Evolutionary conservation across 23 red algal genomes (phyloP), one percentile per base, ranked within the genome.

Genomic region (Gracilaria gracilis): DNA sequence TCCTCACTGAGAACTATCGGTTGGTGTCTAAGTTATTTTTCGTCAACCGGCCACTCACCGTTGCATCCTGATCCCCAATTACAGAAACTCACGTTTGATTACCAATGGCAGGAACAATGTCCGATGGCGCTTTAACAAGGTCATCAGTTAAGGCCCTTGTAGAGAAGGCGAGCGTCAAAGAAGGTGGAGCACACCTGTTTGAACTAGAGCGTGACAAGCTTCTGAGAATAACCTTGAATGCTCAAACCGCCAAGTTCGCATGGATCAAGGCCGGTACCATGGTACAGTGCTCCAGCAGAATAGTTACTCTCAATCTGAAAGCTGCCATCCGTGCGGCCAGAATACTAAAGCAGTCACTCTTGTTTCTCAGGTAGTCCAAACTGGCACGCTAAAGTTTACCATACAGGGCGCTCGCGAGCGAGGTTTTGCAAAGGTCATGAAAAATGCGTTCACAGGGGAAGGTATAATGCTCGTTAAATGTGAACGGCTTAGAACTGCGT

Each of bases 141-240:
- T 55, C 16, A 19, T 55, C 51, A 15, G 8, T 55, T 17, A 15
- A 55, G 51, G 51, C 51, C 9, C 51, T 55, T 55, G 51, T 15
- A 6, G 51, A 6, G 1, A 15, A 20, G 16, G 51, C 11, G 16
- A 55, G 51, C 66, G 66, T 36, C 16, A 36, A 72, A 19, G 11
- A 42, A 55, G 16, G 1, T 15, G 51, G 51, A 55, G 19, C 51
- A 55, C 14, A 20, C 35, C 49, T 79, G 31, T 79, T 79, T 55
- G 74, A 79, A 55, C 20, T 79, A 31, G 74, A 79, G 74, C 74
- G 74, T 17, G 31, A 36, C 20, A 79, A 79, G 31, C 74, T 79
- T 24, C 37, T 79, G 16, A 9, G 49, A 5, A 79, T 79, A 8
- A 79, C 4, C 32, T 29, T 79, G 44, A 79, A 67, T 9, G 7